phyloP scores from a whole-genome alignment of 495 filamentous ascomycete species.

The Cercophora scortea region DNA sequence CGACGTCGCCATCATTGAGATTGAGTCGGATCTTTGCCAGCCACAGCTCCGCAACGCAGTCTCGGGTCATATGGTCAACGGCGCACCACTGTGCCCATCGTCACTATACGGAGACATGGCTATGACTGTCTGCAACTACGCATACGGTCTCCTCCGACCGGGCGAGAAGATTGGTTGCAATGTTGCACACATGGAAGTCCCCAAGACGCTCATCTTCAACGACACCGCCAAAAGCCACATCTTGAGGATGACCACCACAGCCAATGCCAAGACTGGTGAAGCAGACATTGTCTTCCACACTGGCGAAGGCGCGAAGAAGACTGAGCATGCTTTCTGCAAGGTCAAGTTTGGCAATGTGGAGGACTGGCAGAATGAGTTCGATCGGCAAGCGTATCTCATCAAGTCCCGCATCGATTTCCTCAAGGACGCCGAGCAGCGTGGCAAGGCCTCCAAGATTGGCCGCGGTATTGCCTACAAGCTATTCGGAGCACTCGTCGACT shows the following conservation, averaged over 20 bases:
- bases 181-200: constrained; percentile 56
- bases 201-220: constrained; percentile 63
- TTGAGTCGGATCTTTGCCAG: constrained; percentile 59
- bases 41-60: constrained; percentile 53
- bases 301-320: constrained; percentile 33
- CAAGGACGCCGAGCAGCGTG: constrained; percentile 40
- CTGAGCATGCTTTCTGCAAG: constrained; percentile 44
- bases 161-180: constrained; percentile 51
- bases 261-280: constrained; percentile 28
- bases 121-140: constrained; percentile 62
- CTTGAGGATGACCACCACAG: constrained; percentile 33
- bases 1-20: constrained; percentile 47
- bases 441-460: constrained; percentile 52
- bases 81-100: constrained; percentile 41
- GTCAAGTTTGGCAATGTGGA: constrained; percentile 39
- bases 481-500: constrained; percentile 64
- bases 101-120: constrained; percentile 74
- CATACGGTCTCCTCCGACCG: constrained; percentile 51
- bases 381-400: constrained; percentile 50
- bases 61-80: constrained; percentile 68
- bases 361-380: constrained; percentile 46
- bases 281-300: constrained; percentile 33
- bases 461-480: constrained; percentile 72
- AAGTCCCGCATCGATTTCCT: constrained; percentile 43
- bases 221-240: constrained; percentile 43